Conservation (phyloP, 2,329 filamentous ascomycete species). For the Tolypocladium endophyticum region DNA sequence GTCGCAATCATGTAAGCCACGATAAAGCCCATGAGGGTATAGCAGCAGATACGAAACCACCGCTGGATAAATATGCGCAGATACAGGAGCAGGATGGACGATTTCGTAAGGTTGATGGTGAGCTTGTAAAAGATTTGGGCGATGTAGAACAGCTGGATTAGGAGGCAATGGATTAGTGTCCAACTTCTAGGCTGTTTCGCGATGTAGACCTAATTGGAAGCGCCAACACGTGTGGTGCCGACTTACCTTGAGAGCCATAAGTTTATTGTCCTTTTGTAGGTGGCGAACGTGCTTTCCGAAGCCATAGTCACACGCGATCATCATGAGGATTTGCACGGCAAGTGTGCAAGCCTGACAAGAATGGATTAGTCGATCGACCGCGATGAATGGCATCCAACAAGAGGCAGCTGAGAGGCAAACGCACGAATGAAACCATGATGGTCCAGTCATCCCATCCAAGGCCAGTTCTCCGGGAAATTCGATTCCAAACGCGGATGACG, state of each 20-base stretch:
- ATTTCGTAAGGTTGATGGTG: slow-evolving; percentile 41
- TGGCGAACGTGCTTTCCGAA: slow-evolving; percentile 30
- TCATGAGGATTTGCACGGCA: slow-evolving; percentile 26
- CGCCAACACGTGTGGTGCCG: background rate
- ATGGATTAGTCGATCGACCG: background rate
- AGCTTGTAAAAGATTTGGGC: slow-evolving; percentile 44
- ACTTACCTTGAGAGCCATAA: slow-evolving; percentile 25
- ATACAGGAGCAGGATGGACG: slow-evolving; percentile 42
- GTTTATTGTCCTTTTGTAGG: slow-evolving; percentile 20
- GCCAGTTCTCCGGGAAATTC: slow-evolving; percentile 23
- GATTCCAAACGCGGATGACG: slow-evolving; percentile 26
- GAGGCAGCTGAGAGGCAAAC: background rate
- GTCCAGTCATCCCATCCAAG: slow-evolving; percentile 32
- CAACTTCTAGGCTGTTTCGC: background rate
- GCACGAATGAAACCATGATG: slow-evolving; percentile 30
- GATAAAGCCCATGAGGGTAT: slow-evolving; percentile 29
- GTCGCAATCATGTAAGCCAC: slow-evolving; percentile 34
- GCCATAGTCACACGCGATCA: slow-evolving; percentile 28
- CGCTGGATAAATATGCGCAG: slow-evolving; percentile 39
- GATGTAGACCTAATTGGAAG: background rate
- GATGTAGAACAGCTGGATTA: slow-evolving; percentile 34
- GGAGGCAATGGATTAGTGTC: background rate
- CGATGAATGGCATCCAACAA: too few species aligned
- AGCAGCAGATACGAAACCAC: slow-evolving; percentile 33
- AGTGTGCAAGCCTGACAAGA: slow-evolving; percentile 21